Base-by-base conservation (phyloP, 495 filamentous ascomycete genomes). In the Podospora anserina region DNA sequence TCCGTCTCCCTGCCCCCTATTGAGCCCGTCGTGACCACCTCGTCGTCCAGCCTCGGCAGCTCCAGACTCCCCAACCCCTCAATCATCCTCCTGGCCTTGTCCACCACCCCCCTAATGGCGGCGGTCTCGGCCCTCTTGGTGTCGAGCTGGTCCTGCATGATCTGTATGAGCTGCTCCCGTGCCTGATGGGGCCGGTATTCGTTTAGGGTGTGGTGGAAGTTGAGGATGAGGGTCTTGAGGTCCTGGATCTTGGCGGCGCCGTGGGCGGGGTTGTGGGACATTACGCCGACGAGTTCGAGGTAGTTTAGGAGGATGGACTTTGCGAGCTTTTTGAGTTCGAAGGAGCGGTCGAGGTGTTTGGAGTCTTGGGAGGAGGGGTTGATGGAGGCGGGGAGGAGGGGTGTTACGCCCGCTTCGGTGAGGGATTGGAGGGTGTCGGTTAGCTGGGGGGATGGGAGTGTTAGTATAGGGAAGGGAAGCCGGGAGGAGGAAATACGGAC, bases 141-240 rank as follows among this genome's bases (percentile, higher is more conserved):
- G 69, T 90, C 88, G 44, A 97, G 77, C 75, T 95, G 91, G 72
- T 92, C 90, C 79, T 97, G 92, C 93, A 99, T 95, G 85, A 95
- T 87, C 74, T 89, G 76, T 28, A 97, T 96, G 57, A 98, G 81
- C 32, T 89, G 93, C 79, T 98, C 96, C 53, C 95, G 82, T 27
- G 94, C 93, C 78, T 99, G 96, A 77, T 99, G 95, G 2, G 95
- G 96, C 26, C 95, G 89, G 78, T 97, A 98, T 67, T 95, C 89
- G 77, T 99, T 99, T 61, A 97, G 85, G 20, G 94, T 84, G 69
- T 93, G 91, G 76, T 97, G 92, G 64, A 93, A 90, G 78, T 98
- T 97, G 73, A 92, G 87, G 66, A 94, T 89, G 4, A 97, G 72
- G 27, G 88, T 91, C 71, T 88, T 83, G n/a, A 99, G 71, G 72